Conservation (phyloP, 768 basidiomycete species). For the Coprinopsis cinerea region DNA sequence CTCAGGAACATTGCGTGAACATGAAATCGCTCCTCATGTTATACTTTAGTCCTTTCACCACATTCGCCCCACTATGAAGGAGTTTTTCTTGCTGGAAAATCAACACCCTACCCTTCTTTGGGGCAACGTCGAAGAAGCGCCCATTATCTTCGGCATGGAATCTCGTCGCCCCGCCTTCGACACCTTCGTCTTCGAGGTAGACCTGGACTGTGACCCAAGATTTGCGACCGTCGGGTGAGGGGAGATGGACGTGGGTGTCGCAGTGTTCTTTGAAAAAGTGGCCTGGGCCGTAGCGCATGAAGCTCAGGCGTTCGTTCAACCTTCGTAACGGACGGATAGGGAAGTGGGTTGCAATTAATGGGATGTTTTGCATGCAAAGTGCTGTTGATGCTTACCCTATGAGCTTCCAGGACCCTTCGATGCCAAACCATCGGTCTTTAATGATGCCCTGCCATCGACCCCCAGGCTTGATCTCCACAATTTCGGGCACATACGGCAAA, state of each 20-base stretch:
- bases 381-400: conserved; percentile 20
- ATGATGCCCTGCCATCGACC: conserved; percentile 27
- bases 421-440: conserved; percentile 18
- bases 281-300: conserved; percentile 37
- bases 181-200: conserved; percentile 34
- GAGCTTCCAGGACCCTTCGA: conserved; percentile 33
- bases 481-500: conserved; percentile 32
- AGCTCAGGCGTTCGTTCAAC: conserved; percentile 39
- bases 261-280: conserved; percentile 37
- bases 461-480: conserved; percentile 26
- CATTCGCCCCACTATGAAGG: conserved; percentile 38
- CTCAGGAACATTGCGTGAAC: conserved; percentile 20
- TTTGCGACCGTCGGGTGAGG: conserved; percentile 31
- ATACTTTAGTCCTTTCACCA: conserved; percentile 33
- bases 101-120: conserved; percentile 36
- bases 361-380: too few species aligned
- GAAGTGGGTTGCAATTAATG: neutral
- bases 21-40: conserved; percentile 38
- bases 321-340: conserved; percentile 16
- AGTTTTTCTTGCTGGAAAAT: conserved; percentile 40
- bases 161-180: conserved; percentile 37
- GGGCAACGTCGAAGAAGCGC: conserved; percentile 33
- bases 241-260: conserved; percentile 31
- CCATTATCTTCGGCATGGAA: conserved; percentile 25
- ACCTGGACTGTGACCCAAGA: conserved; percentile 39